A percentile compares a stretch with the other conserved stretches of the same genome.
These are phyloP conservation scores for Aspergillus pseudoterreus DNA, from an alignment of 2,329 filamentous ascomycete species.

Conservation along the genomic window DNA sequence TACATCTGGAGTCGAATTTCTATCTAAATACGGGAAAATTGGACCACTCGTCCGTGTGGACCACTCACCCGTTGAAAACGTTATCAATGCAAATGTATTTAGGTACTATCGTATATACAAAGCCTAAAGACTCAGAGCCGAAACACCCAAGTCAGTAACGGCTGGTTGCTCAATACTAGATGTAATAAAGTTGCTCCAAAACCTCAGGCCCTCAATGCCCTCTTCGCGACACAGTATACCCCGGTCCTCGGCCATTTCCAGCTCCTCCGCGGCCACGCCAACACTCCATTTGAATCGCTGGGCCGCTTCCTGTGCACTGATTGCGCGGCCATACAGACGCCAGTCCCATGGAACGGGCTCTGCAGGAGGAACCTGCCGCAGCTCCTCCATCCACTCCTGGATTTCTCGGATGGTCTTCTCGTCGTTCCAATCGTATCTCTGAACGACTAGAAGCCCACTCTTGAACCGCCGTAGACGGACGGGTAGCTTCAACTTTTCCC, in stretches of 20 bases:
- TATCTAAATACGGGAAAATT: too few species aligned
- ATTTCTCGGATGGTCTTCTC: slow-evolving; percentile 80
- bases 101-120: not conserved
- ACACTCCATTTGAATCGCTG: slow-evolving; percentile 96
- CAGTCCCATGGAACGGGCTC: slow-evolving; percentile 71
- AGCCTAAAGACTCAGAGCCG: not conserved
- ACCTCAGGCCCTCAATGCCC: slow-evolving; percentile 82
- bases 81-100: not conserved
- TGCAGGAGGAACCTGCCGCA: slow-evolving; percentile 64
- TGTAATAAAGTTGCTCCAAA: slow-evolving; percentile 74
- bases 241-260: slow-evolving; percentile 94
- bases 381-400: slow-evolving; percentile 70
- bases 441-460: slow-evolving; percentile 90
- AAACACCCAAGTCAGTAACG: not conserved
- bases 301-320: slow-evolving; percentile 85
- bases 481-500: slow-evolving; percentile 82
- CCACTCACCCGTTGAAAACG: too few species aligned
- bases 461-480: slow-evolving; percentile 85
- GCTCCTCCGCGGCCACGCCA: slow-evolving; percentile 88
- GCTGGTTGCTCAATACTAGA: slow-evolving; percentile 1
- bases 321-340: slow-evolving; percentile 72
- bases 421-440: slow-evolving; percentile 82
- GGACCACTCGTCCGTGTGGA: too few species aligned
- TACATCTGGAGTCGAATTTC: too few species aligned
- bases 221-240: slow-evolving; percentile 88